These are phyloP conservation scores for Penicillium corylophilum DNA, from an alignment of 2,329 filamentous ascomycete genomes.

Conservation along the genomic window DNA sequence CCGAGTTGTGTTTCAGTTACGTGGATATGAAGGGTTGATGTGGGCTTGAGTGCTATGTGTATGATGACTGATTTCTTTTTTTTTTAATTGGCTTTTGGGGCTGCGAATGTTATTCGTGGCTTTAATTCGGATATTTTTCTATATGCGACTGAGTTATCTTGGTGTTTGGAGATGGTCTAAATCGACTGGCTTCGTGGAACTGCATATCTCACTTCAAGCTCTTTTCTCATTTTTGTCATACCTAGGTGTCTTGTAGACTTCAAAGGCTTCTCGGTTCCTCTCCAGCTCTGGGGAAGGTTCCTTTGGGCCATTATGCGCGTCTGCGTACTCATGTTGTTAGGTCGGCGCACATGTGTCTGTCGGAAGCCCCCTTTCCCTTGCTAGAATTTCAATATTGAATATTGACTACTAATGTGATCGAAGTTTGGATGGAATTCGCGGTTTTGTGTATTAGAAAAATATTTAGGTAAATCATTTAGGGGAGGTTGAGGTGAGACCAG, in stretches of 20 bases:
- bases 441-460: neutral
- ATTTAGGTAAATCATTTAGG: too few species aligned
- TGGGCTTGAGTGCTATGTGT: constrained; percentile 8
- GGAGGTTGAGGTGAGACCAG: neutral
- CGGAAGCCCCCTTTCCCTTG: too few species aligned
- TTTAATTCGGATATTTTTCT: constrained; percentile 6
- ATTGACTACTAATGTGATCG: too few species aligned
- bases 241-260: too few species aligned
- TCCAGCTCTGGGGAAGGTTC: too few species aligned
- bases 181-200: neutral
- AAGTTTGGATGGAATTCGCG: too few species aligned
- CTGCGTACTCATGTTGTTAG: too few species aligned
- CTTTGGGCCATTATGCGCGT: too few species aligned
- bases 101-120: constrained; percentile 3
- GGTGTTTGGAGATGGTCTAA: constrained; percentile 5
- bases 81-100: constrained; percentile 9
- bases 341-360: too few species aligned
- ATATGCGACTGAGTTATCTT: neutral
- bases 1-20: constrained; percentile 22
- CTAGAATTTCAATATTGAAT: too few species aligned
- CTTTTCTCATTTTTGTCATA: too few species aligned
- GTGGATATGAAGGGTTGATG: constrained; percentile 20
- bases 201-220: neutral
- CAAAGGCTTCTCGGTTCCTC: too few species aligned
- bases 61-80: constrained; percentile 5